Conservation (phyloP, 176 grass and related monocot species). For the Ampelocalamus luodianensis region DNA sequence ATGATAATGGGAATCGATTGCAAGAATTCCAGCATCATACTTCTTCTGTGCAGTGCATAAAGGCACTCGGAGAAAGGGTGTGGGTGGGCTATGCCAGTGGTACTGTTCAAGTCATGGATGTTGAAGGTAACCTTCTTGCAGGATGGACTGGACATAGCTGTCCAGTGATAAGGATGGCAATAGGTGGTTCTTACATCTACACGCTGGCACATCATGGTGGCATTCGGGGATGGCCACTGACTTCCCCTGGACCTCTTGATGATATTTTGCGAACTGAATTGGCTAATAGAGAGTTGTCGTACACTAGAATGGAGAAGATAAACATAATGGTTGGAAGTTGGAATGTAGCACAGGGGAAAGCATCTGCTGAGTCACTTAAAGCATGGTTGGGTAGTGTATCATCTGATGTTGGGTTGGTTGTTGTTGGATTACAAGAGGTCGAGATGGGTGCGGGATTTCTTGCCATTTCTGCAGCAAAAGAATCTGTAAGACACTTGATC, state of each 20-base stretch:
- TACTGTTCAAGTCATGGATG: constrained; percentile 72
- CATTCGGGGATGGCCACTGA: constrained; percentile 85
- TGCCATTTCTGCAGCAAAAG: constrained; percentile 96
- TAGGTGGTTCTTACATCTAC: constrained; percentile 76
- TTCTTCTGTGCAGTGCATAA: constrained; percentile 89
- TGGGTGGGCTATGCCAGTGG: constrained; percentile 95
- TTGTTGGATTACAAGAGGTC: constrained; percentile 97
- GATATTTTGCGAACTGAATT: constrained; percentile 79
- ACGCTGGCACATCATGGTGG: constrained; percentile 93
- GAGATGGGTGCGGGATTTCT: constrained; percentile 99
- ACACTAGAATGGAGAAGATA: constrained; percentile 90
- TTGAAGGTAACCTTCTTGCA: constrained; percentile 78
- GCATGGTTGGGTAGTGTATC: constrained; percentile 82
- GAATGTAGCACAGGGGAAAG: constrained; percentile 98
- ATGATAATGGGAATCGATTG: constrained; percentile 70
- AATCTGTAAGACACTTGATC: constrained; percentile 81
- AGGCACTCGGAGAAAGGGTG: constrained; percentile 76
- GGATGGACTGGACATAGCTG: constrained; percentile 87
- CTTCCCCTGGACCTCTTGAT: constrained; percentile 89
- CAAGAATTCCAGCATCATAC: constrained; percentile 81
- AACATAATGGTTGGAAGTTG: constrained; percentile 93
- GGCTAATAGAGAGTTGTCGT: constrained; percentile 71
- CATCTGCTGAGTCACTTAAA: constrained; percentile 73
- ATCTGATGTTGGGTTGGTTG: constrained; percentile 85
- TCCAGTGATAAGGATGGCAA: constrained; percentile 85